Evolutionary conservation across 2,329 filamentous ascomycete species (phyloP), one percentile per base, ranked within the genome.

Genomic region (Sporothrix sp.): DNA sequence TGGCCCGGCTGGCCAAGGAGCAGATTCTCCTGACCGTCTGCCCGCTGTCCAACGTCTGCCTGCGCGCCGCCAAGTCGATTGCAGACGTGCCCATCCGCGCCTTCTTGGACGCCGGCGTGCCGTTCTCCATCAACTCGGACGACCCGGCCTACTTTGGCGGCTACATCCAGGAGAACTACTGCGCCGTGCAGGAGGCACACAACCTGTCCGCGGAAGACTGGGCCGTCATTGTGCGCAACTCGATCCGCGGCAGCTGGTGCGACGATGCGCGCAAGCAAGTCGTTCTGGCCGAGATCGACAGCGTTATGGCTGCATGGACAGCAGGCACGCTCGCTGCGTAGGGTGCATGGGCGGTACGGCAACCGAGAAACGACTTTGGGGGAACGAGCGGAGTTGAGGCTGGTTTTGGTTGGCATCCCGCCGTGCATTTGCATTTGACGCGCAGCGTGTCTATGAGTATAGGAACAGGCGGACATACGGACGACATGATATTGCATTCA

Each of bases 131-230:
- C 62, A 87, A 87, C 65, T 84, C 79, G 57, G 84, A 87, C 60
- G 82, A 87, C 61, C 83, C 83, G 53, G 82, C 81, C 10, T 87
- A 87, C 61, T 89, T 90, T 67, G 83, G 84, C 3, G 82, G 79
- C 0, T 88, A 87, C 63, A 78, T 89, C 48, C 67, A 85, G 47
- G 82, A 85, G 58, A 88, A 88, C 58, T 89, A 84, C 66, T 83
- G 79, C 58, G 82, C 81, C 1, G 82, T 90, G 27, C 84, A 90
- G 63, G 81, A 87, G 37, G 79, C 81, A 1, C 87, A 87, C 63
- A 62, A 68, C 4, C 64, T 90, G 56, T 73, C 64, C 20, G 65
- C 81, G 4, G 64, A 68, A n/a, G 84, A 90, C 54, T 89, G 85
- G 86, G 72, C 68, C 56, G 66, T 61, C 6, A 82, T 90, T 59